Conservation (phyloP, 768 basidiomycete species). For the Terana coerulea region DNA sequence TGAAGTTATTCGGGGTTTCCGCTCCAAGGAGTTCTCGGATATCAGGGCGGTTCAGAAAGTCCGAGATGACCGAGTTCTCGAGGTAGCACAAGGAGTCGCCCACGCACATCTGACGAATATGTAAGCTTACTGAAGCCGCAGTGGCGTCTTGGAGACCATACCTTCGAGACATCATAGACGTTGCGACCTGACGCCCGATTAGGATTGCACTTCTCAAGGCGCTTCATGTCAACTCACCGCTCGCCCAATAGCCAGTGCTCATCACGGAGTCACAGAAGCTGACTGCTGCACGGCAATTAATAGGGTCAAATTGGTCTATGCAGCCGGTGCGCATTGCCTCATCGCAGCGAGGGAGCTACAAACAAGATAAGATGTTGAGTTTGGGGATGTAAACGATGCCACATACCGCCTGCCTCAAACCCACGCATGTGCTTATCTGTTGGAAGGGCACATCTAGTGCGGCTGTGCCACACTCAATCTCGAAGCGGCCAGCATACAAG, state of each 20-base stretch:
- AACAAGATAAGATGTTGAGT: not conserved
- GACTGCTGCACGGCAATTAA: conserved; percentile 64
- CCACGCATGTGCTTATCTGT: conserved; percentile 41
- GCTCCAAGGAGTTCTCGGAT: conserved; percentile 46
- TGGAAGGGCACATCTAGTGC: conserved; percentile 51
- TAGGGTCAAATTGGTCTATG: conserved; percentile 61
- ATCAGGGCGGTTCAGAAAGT: conserved; percentile 44
- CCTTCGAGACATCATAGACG: conserved; percentile 58
- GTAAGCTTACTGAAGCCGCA: not conserved
- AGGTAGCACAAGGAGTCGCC: conserved; percentile 35
- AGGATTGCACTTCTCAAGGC: not conserved
- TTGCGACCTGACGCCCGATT: conserved; percentile 36
- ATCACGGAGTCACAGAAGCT: conserved; percentile 61
- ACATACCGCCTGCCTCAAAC: conserved; percentile 57
- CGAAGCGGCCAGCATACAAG: conserved; percentile 40
- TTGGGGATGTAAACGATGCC: not conserved
- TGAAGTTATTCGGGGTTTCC: conserved; percentile 45
- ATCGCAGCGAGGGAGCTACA: conserved; percentile 65
- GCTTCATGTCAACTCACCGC: conserved; percentile 29
- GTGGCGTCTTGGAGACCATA: conserved; percentile 8
- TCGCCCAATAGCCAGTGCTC: conserved; percentile 35
- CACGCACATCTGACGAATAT: conserved; percentile 21
- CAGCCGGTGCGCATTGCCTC: conserved; percentile 54
- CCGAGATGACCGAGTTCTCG: conserved; percentile 36
- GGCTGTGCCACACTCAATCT: conserved; percentile 47